These are phyloP conservation scores for Ampelomyces quisqualis DNA, from an alignment of 2,329 filamentous ascomycete species.

Conservation along the genomic window DNA sequence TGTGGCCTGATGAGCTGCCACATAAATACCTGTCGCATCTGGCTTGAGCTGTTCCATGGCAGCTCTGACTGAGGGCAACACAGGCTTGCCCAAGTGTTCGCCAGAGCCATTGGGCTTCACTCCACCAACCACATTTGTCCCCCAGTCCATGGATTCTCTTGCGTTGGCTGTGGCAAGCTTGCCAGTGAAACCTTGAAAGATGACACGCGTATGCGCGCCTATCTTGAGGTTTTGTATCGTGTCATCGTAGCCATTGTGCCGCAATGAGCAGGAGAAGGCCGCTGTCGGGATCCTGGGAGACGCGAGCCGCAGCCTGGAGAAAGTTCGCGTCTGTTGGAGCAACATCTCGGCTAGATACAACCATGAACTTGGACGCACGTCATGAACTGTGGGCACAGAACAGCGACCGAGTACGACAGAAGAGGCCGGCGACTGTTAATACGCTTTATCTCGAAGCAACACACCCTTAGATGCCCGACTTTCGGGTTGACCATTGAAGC, in stretches of 20 bases:
- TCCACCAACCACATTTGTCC: slow-evolving; percentile 77
- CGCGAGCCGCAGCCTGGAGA: slow-evolving; percentile 1
- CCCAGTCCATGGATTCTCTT: slow-evolving; percentile 72
- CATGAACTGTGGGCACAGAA: too few relatives aligned
- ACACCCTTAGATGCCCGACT: too few relatives aligned
- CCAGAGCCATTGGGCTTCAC: slow-evolving; percentile 70
- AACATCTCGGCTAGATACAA: slow-evolving; percentile 16
- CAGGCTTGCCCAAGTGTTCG: slow-evolving; percentile 71
- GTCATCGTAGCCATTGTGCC: slow-evolving; percentile 55
- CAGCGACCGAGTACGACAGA: too few relatives aligned
- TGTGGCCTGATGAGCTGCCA: slow-evolving; percentile 71
- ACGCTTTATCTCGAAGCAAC: too few relatives aligned
- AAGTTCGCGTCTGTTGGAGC: slow-evolving; percentile 14
- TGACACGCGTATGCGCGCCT: slow-evolving; percentile 64
- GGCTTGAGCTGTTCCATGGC: slow-evolving; percentile 71
- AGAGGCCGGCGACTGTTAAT: too few relatives aligned
- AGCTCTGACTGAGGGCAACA: slow-evolving; percentile 67
- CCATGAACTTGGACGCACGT: too few relatives aligned
- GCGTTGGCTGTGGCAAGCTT: slow-evolving; percentile 72
- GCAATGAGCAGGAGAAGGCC: slow-evolving; percentile 32
- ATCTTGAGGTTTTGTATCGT: slow-evolving; percentile 68
- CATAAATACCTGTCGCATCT: slow-evolving; percentile 77
- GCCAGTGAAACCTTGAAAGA: slow-evolving; percentile 73
- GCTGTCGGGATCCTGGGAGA: slow-evolving; percentile 11
- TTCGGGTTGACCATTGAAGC: too few relatives aligned